Percentiles rank a stretch among this genome's conserved stretches.
Conservation (phyloP, 1,139 yeast species). For the Candida sp. region DNA sequence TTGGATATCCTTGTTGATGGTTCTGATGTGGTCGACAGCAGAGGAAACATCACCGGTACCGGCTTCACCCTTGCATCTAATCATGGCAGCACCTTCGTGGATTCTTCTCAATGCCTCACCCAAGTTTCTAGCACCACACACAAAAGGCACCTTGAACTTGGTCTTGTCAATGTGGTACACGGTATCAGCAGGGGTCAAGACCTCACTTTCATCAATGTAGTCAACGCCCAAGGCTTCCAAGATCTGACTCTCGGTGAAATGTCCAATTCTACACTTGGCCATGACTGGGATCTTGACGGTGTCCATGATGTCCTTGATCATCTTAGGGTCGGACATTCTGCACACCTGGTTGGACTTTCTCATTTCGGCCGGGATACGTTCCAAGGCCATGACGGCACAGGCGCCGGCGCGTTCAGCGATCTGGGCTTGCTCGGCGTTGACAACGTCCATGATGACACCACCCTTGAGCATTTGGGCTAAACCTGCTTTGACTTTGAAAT, state of each 20-base stretch:
- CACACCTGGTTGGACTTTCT: constrained; percentile 85
- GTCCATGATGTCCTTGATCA: constrained; percentile 79
- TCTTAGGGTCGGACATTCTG: constrained; percentile 86
- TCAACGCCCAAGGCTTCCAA: constrained; percentile 76
- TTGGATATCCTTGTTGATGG: constrained; percentile 60
- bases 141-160: constrained; percentile 76
- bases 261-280: constrained; percentile 92
- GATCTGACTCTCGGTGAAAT: constrained; percentile 82
- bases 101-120: constrained; percentile 88
- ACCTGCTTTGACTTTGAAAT: constrained; percentile 75
- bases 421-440: constrained; percentile 49
- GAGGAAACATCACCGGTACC: constrained; percentile 90
- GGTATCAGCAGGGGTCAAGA: constrained; percentile 83
- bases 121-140: constrained; percentile 84
- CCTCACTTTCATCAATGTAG: constrained; percentile 87
- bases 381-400: constrained; percentile 91
- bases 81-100: constrained; percentile 88
- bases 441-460: constrained; percentile 60
- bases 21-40: constrained; percentile 79
- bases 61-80: constrained; percentile 89
- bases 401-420: constrained; percentile 90
- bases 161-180: constrained; percentile 65
- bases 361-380: constrained; percentile 88
- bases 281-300: constrained; percentile 79
- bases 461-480: constrained; percentile 91